Conservation (phyloP, 2,329 filamentous ascomycete species). For the Metarhizium robertsii region DNA sequence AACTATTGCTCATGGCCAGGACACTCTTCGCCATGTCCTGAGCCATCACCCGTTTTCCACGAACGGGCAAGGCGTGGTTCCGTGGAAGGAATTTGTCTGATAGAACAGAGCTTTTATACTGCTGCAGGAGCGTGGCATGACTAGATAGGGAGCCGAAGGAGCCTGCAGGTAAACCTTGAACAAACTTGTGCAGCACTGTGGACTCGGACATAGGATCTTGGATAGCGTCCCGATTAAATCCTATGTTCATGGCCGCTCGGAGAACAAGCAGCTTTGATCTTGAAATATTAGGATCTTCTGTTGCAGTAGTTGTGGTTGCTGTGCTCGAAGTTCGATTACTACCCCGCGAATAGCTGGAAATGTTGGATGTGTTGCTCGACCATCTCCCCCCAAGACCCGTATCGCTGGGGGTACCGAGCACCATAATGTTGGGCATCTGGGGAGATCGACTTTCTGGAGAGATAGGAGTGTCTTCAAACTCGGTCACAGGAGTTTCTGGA, state of each 20-base stretch:
- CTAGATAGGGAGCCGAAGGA: conserved; percentile 67
- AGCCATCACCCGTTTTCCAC: conserved; percentile 52
- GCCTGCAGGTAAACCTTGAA: conserved; percentile 64
- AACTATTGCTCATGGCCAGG: conserved; percentile 60
- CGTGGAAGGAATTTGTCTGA: conserved; percentile 52
- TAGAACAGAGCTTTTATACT: conserved; percentile 72
- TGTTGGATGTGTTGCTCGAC: conserved; percentile 71
- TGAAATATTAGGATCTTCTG: conserved; percentile 68
- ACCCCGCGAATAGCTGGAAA: conserved; percentile 70
- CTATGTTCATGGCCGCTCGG: conserved; percentile 77
- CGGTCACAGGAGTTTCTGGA: conserved; percentile 88
- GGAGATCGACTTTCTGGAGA: conserved; percentile 70
- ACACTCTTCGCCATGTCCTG: conserved; percentile 76
- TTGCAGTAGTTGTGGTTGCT: conserved; percentile 56
- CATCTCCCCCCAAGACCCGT: conserved; percentile 57
- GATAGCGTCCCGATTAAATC: conserved; percentile 56
- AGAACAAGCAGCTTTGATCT: conserved; percentile 72
- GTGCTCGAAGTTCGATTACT: conserved; percentile 60
- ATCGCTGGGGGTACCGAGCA: conserved; percentile 62
- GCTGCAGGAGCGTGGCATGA: conserved; percentile 63
- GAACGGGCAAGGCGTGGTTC: conserved; percentile 33
- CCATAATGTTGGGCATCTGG: conserved; percentile 76
- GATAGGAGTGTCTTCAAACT: conserved; percentile 84
- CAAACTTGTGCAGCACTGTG: conserved; percentile 60
- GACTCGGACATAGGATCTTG: conserved; percentile 34